phyloP scores from a whole-genome alignment of 495 filamentous ascomycete species.

The Lophiotrema nucula region DNA sequence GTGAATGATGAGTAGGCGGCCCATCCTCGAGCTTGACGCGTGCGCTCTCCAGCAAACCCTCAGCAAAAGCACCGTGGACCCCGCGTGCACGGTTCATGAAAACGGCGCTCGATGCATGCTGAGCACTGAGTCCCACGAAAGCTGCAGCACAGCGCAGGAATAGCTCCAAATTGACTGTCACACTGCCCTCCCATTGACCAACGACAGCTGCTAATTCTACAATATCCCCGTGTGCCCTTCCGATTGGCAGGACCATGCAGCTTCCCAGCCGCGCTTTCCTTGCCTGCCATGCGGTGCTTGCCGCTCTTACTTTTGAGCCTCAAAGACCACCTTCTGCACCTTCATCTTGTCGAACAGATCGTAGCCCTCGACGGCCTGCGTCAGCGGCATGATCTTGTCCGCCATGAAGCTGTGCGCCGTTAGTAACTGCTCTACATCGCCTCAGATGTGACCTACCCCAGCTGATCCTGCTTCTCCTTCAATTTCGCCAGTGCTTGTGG shows the following conservation, averaged over 20 bases:
- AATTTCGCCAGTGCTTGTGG: conserved; percentile 73
- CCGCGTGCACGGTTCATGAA: background rate
- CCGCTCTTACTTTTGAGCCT: conserved; percentile 40
- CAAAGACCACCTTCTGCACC: conserved; percentile 80
- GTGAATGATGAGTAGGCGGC: no score
- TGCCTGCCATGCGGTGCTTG: background rate
- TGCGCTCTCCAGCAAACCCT: background rate
- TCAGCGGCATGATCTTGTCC: conserved; percentile 88
- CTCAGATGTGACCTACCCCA: conserved; percentile 59
- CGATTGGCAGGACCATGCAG: conserved; percentile 3
- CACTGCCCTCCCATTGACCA: conserved; percentile 1
- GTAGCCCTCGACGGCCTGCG: conserved; percentile 81
- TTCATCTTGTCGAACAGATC: conserved; percentile 91
- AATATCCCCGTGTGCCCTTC: background rate
- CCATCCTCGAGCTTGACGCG: background rate
- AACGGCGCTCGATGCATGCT: no score
- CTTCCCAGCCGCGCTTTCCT: background rate
- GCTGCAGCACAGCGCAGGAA: background rate
- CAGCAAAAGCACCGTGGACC: background rate
- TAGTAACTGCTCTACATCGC: conserved; percentile 3
- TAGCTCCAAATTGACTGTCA: background rate
- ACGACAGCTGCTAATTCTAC: background rate
- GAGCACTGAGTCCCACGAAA: no score
- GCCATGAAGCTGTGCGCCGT: conserved; percentile 71
- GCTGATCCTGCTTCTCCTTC: conserved; percentile 75